Evolutionary conservation across 2,329 filamentous ascomycete genomes (phyloP).

Genomic region (Aspergillus fumigatiaffinis): DNA sequence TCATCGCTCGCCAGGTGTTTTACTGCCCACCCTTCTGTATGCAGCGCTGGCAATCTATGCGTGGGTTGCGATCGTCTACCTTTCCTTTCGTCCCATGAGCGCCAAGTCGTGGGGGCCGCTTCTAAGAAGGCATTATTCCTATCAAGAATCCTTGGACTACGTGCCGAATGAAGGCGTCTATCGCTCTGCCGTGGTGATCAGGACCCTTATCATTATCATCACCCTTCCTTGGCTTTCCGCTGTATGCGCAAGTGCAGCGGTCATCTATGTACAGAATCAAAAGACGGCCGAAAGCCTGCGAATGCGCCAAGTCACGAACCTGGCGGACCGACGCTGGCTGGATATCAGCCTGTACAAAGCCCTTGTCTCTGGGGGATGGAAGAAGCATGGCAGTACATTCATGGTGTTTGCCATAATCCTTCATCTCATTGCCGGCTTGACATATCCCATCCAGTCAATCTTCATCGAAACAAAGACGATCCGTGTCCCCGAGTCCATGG

Average conservation of each 20-base stretch:
- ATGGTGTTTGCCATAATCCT: constrained; percentile 19
- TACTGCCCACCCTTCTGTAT: not conserved
- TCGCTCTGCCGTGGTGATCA: constrained; percentile 15
- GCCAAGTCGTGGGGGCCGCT: not conserved
- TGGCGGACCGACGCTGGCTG: constrained; percentile 21
- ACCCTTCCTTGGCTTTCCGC: constrained; percentile 20
- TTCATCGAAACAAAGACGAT: constrained; percentile 12
- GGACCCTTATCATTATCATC: constrained; percentile 15
- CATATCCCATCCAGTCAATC: constrained; percentile 22
- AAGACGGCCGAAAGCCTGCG: constrained; percentile 8
- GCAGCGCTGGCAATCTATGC: not conserved
- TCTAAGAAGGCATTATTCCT: not conserved
- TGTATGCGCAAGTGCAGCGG: constrained; percentile 21
- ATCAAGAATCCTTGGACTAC: not conserved
- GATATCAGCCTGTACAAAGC: constrained; percentile 6
- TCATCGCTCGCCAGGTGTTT: not conserved
- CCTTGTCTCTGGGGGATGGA: constrained; percentile 9
- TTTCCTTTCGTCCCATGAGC: not conserved
- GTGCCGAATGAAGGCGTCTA: constrained; percentile 10
- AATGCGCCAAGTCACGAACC: constrained; percentile 17
- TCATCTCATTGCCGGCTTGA: constrained; percentile 15
- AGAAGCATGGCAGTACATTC: constrained; percentile 18
- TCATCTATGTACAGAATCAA: constrained; percentile 21
- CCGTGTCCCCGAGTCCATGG: constrained; percentile 2
- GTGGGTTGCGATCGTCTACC: not conserved